Base-by-base conservation (phyloP, 192 early-diverging fungal genomes). In the Mortierella alpina region DNA sequence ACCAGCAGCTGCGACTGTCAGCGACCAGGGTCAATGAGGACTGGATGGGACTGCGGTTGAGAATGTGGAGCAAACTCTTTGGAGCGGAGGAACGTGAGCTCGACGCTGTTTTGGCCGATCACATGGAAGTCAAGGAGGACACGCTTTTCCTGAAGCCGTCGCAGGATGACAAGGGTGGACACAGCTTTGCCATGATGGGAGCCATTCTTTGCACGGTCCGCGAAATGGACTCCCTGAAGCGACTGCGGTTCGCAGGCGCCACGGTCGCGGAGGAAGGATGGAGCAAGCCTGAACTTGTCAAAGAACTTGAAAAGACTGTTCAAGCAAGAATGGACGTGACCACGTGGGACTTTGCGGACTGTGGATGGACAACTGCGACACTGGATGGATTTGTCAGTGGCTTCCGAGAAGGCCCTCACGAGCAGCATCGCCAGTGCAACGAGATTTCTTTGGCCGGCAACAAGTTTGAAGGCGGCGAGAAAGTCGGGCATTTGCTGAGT, bases 291-390 rank as follows among this genome's bases (percentile, higher is more conserved):
- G 75, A 70, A 45, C n/a, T 78, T 15, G 51, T 70, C 54, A 57
- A 53, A 57, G 57, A 70, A 44, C 23, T 78, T 42, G 51, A 65
- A 18, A 44, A 22, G 2, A 65, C 67, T 48, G 63, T 63, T 8
- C 62, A 40, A 15, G 23, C 42, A 9, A 78, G 65, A 68, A 70
- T 39, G 48, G 46, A 46, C 7, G 68, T 70, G 17, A 9, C 12
- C 13, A 55, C 18, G 7, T 78, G 75, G 75, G 49, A 65, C 47
- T 78, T 78, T 23, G 55, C 23, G 56, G n/a, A 54, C 14, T 78
- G 75, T 23, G 68, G 66, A n/a, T 78, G 75, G 75, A 61, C 75
- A 0, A 2, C 50, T 0, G 10, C 48, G 6, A 78, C 68, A 1
- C n/a, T 61, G 5, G 14, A 70, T 20, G 75, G 66, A 18, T 61